A percentile compares a stretch with the other conserved stretches of the same genome.
These are phyloP conservation scores for Blastocystis sp. DNA, from an alignment of 352 stramenopile genomes.

Conservation along the genomic window DNA sequence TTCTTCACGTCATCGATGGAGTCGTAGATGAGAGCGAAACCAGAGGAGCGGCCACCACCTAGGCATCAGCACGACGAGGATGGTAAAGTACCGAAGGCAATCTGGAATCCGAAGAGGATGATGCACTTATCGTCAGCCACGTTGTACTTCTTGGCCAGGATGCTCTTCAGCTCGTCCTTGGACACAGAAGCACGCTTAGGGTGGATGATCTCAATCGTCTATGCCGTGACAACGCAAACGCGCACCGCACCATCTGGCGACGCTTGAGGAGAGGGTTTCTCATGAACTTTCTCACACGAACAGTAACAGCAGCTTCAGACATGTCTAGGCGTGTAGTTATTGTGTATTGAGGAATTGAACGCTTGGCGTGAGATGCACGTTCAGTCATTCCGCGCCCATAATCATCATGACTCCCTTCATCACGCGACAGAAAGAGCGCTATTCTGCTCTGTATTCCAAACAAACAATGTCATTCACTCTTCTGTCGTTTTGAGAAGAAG, in stretches of 20 bases:
- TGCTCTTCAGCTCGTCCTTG: conserved; percentile 71
- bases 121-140: conserved; percentile 70
- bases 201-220: conserved; percentile 60
- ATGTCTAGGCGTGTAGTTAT: conserved; percentile 63
- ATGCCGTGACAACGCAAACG: conserved; percentile 6
- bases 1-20: conserved; percentile 67
- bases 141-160: conserved; percentile 69
- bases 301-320: conserved; percentile 68
- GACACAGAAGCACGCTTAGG: conserved; percentile 63
- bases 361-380: neutral
- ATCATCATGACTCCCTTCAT: conserved; percentile 19
- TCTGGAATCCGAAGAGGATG: conserved; percentile 69
- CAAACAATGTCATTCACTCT: neutral
- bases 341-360: conserved; percentile 2
- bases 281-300: conserved; percentile 69
- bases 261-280: conserved; percentile 70
- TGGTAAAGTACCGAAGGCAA: conserved; percentile 49
- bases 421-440: neutral
- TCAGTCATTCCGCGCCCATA: neutral
- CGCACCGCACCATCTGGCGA: conserved; percentile 58
- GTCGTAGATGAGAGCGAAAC: conserved; percentile 69
- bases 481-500: neutral
- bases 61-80: neutral
- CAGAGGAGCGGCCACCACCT: conserved; percentile 63
- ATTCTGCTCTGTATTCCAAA: neutral